A percentile compares a stretch with the other conserved stretches of the same genome.
These are phyloP conservation scores for Eleusine indica DNA, from an alignment of 176 grass and related monocot genomes.

Conservation along the genomic window DNA sequence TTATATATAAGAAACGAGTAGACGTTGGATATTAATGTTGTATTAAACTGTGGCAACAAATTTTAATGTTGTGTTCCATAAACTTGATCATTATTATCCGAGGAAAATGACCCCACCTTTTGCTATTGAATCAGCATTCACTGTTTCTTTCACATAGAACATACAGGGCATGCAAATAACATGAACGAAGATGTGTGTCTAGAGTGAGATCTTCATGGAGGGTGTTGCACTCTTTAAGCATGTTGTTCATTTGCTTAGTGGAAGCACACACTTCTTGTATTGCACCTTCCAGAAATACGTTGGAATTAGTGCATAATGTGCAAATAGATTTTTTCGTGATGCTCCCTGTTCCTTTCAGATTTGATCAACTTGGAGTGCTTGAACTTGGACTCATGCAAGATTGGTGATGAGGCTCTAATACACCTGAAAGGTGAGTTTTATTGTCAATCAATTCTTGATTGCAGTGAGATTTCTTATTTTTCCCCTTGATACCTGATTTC, in stretches of 20 bases:
- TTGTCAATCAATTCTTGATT: not conserved
- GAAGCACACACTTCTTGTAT: conserved; percentile 20
- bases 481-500: not conserved
- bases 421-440: conserved; percentile 75
- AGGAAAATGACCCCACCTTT: conserved; percentile 21
- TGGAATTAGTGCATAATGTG: conserved; percentile 5
- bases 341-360: conserved; percentile 54
- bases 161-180: conserved; percentile 26
- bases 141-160: conserved; percentile 21
- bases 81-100: not conserved
- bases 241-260: conserved; percentile 18
- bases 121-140: not conserved
- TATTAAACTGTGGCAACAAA: not conserved
- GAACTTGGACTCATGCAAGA: conserved; percentile 98
- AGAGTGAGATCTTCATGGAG: not conserved
- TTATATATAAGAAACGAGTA: not conserved
- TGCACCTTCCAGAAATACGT: conserved; percentile 19
- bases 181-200: conserved; percentile 20
- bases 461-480: conserved; percentile 1
- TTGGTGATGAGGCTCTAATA: conserved; percentile 68
- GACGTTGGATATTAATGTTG: not conserved
- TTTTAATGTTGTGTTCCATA: not conserved
- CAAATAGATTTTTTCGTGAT: conserved; percentile 10
- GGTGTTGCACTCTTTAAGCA: conserved; percentile 4
- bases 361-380: conserved; percentile 89